Conservation (phyloP, 257 asterid genomes). For the Catharanthus roseus region DNA sequence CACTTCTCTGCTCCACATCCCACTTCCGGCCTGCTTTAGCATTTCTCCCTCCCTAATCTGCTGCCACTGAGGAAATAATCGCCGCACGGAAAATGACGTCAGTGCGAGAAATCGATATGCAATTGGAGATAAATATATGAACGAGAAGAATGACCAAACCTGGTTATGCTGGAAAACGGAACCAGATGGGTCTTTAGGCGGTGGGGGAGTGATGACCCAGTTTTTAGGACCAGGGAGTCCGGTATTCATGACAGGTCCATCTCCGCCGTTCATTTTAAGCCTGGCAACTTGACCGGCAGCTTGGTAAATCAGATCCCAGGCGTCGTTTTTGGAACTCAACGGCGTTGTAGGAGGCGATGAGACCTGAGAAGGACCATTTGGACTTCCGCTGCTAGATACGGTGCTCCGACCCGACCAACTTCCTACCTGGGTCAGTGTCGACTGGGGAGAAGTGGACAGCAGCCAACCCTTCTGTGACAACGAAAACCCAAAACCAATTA, state of each 20-base stretch:
- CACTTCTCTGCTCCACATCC: conserved; percentile 31
- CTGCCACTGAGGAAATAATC: not conserved
- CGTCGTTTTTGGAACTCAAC: conserved; percentile 21
- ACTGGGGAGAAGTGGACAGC: conserved; percentile 60
- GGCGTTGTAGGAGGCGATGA: conserved; percentile 47
- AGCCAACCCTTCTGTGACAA: conserved; percentile 33
- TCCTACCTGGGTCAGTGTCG: conserved; percentile 35
- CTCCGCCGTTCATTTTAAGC: conserved; percentile 37
- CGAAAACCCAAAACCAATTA: not conserved
- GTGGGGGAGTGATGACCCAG: conserved; percentile 12
- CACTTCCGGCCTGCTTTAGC: conserved; percentile 30
- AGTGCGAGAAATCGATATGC: not conserved
- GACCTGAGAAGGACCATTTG: conserved; percentile 36
- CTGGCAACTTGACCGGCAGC: conserved; percentile 53
- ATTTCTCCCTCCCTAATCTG: conserved; percentile 20
- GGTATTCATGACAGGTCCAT: conserved; percentile 8
- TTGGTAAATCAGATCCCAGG: conserved; percentile 45
- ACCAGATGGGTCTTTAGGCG: conserved; percentile 9
- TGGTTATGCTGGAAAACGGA: conserved; percentile 21
- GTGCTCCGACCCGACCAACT: conserved; percentile 40
- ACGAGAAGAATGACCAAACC: conserved; percentile 20
- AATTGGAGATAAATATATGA: not conserved
- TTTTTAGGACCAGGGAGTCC: conserved; percentile 23
- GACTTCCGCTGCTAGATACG: conserved; percentile 43
- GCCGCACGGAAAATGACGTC: not conserved